These are phyloP conservation scores for Pinus tabuliformis DNA, from an alignment of 75 land plant species.

Conservation along the genomic window DNA sequence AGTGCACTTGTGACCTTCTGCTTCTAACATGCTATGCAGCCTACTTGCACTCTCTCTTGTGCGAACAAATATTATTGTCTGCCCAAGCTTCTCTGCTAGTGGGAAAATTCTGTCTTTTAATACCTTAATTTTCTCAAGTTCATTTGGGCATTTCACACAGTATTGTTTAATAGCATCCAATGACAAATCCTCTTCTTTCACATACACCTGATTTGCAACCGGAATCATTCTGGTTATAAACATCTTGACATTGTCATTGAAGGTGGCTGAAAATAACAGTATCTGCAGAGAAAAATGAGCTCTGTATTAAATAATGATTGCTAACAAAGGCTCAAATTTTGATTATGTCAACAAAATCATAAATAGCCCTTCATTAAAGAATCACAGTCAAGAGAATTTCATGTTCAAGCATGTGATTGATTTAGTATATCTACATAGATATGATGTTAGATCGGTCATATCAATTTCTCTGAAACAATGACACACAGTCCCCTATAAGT, in stretches of 20 bases:
- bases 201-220: constrained; percentile 73
- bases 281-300: constrained; percentile 36
- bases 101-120: constrained; percentile 90
- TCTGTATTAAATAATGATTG: too few relatives aligned
- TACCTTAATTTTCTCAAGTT: constrained; percentile 63
- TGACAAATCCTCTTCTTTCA: constrained; percentile 87
- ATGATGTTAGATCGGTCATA: too few relatives aligned
- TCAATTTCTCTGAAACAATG: too few relatives aligned
- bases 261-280: constrained; percentile 92
- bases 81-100: constrained; percentile 81
- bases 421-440: too few relatives aligned
- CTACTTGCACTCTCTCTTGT: constrained; percentile 61
- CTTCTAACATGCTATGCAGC: constrained; percentile 51
- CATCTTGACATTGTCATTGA: constrained; percentile 74
- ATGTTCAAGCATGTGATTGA: too few relatives aligned
- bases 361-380: too few relatives aligned
- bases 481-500: too few relatives aligned
- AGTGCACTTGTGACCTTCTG: constrained; percentile 76
- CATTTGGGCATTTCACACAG: constrained; percentile 78
- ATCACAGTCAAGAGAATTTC: too few relatives aligned
- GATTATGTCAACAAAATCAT: too few relatives aligned
- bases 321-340: too few relatives aligned
- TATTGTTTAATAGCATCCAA: constrained; percentile 86
- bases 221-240: constrained; percentile 54
- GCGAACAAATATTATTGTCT: constrained; percentile 87